Conservation (phyloP, 2,329 filamentous ascomycete species). For the Lachnellula hyalina region DNA sequence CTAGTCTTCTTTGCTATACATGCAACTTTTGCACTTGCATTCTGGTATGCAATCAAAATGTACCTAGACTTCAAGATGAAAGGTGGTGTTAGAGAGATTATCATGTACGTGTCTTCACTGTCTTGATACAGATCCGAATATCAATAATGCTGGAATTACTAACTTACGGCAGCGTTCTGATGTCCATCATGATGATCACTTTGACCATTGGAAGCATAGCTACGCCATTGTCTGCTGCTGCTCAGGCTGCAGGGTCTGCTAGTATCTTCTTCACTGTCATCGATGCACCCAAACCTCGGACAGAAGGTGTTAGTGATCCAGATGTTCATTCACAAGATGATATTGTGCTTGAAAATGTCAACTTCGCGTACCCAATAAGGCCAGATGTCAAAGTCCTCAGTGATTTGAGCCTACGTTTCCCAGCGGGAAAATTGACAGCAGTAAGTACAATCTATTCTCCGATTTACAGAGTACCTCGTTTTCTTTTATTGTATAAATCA, state of each 20-base stretch:
- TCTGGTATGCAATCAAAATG: constrained; percentile 55
- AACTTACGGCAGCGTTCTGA: constrained; percentile 11
- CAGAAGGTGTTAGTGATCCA: constrained; percentile 38
- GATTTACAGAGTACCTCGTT: too few relatives aligned
- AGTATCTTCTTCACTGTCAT: constrained; percentile 33
- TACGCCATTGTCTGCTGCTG: constrained; percentile 46
- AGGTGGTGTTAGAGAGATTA: constrained; percentile 45
- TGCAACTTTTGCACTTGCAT: constrained; percentile 48
- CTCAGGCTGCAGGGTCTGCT: constrained; percentile 33
- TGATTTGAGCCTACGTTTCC: constrained; percentile 28
- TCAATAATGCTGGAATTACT: background rate
- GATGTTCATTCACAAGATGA: constrained; percentile 41
- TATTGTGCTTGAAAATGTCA: constrained; percentile 30
- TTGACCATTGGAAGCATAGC: constrained; percentile 46
- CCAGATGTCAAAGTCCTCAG: constrained; percentile 31
- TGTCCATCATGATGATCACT: constrained; percentile 21
- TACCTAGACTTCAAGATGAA: constrained; percentile 40
- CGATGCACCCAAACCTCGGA: constrained; percentile 31
- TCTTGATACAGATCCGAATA: background rate
- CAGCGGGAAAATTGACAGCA: constrained; percentile 26
- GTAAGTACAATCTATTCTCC: too few relatives aligned
- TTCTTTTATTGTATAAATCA: too few relatives aligned
- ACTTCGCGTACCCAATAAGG: constrained; percentile 33
- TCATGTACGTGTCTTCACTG: constrained; percentile 41
- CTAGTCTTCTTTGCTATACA: constrained; percentile 32